A percentile compares a stretch with the other conserved stretches of the same genome.
Conservation (phyloP, 106 monocot genomes). For the Apostasia shenzhenica region DNA sequence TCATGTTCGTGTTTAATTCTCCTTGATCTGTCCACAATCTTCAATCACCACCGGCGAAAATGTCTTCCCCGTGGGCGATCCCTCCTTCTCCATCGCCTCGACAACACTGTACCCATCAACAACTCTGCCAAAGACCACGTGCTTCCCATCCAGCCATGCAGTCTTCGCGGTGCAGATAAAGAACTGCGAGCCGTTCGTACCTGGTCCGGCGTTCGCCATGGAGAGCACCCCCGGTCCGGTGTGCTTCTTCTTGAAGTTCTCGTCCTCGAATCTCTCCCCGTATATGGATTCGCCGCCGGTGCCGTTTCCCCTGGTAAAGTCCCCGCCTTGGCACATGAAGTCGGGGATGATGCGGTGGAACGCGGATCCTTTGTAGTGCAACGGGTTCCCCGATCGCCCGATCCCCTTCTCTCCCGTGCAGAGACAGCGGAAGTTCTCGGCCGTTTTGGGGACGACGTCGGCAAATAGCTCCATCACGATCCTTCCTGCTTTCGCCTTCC, state of each 20-base stretch:
- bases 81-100: constrained; percentile 64
- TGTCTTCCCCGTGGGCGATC: constrained; percentile 38
- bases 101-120: constrained; percentile 69
- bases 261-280: constrained; percentile 55
- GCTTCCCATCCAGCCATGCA: constrained; percentile 69
- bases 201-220: constrained; percentile 72
- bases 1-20: constrained; percentile 1
- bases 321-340: constrained; percentile 91
- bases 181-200: constrained; percentile 82
- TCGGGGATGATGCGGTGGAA: constrained; percentile 80
- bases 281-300: constrained; percentile 89
- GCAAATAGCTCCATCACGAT: constrained; percentile 73
- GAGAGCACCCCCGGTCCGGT: constrained; percentile 64
- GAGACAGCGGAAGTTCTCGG: constrained; percentile 82
- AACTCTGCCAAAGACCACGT: constrained; percentile 78
- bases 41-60: constrained; percentile 40
- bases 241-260: constrained; percentile 80
- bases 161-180: constrained; percentile 72
- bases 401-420: constrained; percentile 91
- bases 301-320: constrained; percentile 77
- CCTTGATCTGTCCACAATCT: constrained; percentile 61
- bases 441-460: constrained; percentile 67
- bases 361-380: constrained; percentile 71
- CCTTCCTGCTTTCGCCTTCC: constrained; percentile 60
- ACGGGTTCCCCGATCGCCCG: constrained; percentile 47